phyloP scores from a whole-genome alignment of 495 filamentous ascomycete species.

The Aspergillus sclerotiicarbonarius region DNA sequence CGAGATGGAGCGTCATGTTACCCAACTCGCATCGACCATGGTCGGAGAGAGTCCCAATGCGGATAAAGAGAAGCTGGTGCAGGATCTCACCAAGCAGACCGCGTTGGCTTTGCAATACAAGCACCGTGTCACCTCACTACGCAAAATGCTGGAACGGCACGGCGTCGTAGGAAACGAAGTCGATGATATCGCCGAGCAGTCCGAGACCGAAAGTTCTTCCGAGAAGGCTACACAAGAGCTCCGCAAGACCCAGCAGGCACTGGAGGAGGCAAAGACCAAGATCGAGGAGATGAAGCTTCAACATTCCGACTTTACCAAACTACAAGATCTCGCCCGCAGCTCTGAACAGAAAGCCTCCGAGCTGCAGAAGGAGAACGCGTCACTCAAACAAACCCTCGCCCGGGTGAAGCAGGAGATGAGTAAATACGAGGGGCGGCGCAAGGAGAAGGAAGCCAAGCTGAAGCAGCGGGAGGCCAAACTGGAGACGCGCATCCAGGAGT shows the following conservation, averaged over 20 bases:
- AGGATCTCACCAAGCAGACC: slow-evolving; percentile 64
- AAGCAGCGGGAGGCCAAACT: slow-evolving; percentile 48
- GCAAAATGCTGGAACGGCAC: slow-evolving; percentile 50
- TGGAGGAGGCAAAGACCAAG: slow-evolving; percentile 55
- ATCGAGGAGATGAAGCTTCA: slow-evolving; percentile 61
- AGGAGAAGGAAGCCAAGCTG: slow-evolving; percentile 50
- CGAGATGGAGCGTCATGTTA: slow-evolving; percentile 55
- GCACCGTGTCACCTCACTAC: slow-evolving; percentile 61
- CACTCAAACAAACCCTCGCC: slow-evolving; percentile 51
- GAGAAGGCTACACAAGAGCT: slow-evolving; percentile 39
- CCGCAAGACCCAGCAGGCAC: slow-evolving; percentile 46
- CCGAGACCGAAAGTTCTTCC: slow-evolving; percentile 42
- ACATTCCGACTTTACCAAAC: slow-evolving; percentile 46
- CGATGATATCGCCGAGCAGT: slow-evolving; percentile 41
- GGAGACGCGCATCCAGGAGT: slow-evolving; percentile 47
- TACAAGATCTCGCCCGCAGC: slow-evolving; percentile 55
- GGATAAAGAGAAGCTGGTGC: slow-evolving; percentile 50
- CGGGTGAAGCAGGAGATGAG: slow-evolving; percentile 54
- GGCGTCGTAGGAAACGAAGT: slow-evolving; percentile 43
- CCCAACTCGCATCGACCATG: slow-evolving; percentile 58
- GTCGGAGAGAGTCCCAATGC: slow-evolving; percentile 42
- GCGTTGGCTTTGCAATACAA: slow-evolving; percentile 66
- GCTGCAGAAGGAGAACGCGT: slow-evolving; percentile 55
- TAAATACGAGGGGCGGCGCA: slow-evolving; percentile 49
- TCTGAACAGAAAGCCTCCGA: slow-evolving; percentile 64